Conservation (phyloP, 73 alveolate species). For the Durusdinium trenchii region DNA sequence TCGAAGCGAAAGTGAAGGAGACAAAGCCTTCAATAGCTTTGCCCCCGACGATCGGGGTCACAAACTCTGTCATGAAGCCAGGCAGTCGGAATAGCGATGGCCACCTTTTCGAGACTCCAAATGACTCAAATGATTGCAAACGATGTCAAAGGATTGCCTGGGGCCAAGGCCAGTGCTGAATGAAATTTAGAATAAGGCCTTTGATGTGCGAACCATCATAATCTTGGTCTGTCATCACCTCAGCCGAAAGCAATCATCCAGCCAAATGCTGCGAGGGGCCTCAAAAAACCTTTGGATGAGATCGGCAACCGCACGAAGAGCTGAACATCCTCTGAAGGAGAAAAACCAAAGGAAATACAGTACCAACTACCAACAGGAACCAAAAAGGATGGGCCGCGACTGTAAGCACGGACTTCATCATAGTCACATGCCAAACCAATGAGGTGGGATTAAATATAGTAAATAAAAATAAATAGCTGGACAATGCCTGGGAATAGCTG, state of each 20-base stretch:
- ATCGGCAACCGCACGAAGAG: too few relatives aligned
- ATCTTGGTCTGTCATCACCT: slow-evolving; percentile 99
- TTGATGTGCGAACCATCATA: slow-evolving; percentile 99
- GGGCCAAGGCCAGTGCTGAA: slow-evolving; percentile 97
- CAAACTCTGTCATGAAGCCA: slow-evolving; percentile 99
- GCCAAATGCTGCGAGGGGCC: too few relatives aligned
- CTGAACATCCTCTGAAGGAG: too few relatives aligned
- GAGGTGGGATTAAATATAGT: too few relatives aligned
- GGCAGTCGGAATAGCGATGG: slow-evolving; percentile 98
- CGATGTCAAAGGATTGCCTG: background rate
- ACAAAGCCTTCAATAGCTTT: background rate
- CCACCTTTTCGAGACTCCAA: too few relatives aligned
- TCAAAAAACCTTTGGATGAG: too few relatives aligned
- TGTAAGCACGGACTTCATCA: background rate
- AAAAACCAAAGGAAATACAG: background rate
- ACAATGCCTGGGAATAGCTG: background rate
- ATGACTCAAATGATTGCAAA: background rate
- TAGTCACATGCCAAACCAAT: background rate
- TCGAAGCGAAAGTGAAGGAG: background rate
- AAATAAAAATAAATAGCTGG: too few relatives aligned
- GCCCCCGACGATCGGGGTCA: slow-evolving; percentile 98
- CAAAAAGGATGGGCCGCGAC: background rate
- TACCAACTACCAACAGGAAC: background rate
- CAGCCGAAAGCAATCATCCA: slow-evolving; percentile 97
- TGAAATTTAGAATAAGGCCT: slow-evolving; percentile 99